Evolutionary conservation across 805 yeast species (phyloP), one percentile per base, ranked within the genome.

Genomic region (Sugiyamaella marilandica): DNA sequence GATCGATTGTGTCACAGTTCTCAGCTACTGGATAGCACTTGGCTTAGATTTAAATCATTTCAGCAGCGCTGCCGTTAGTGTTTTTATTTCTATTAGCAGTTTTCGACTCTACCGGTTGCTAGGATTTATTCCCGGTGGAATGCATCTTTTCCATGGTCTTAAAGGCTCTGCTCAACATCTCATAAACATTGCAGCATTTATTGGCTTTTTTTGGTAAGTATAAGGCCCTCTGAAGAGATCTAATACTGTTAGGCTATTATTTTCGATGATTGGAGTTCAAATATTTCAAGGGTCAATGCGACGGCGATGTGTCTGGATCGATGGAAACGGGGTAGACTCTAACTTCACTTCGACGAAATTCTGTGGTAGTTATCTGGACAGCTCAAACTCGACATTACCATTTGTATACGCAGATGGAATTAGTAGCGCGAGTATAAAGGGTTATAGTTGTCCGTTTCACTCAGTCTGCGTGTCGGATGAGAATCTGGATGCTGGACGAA

Each of bases 241-340:
- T 36, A 16, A 45, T 26, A 8, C 14, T 32, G 24, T 5, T 31
- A 55, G 54, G 87, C 63, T 84, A 1, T 72, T 90, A 24, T 86
- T 89, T 65, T 87, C 91, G 0, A 83, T 92, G 41, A 77, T 89
- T 24, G 97, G 97, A 1, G 89, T 87, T 0, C 96, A 90, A 62
- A 82, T 94, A 16, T 92, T 92, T 70, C 84, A 84, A 63, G 80
- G 92, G 0, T 91, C 97, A 0, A 71, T 89, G 0, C 73, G 88
- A 48, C 74, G 98, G 47, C 87, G 80, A 16, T 92, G 98, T 66
- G 89, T 87, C 2, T 91, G 96, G 96, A 73, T 77, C 1, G 87
- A 90, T 60, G 95, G 94, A 0, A 61, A 70, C 47, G 82, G 87
- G 56, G 66, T 83, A 0, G 64, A 71, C 24, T 88, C 84, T 44